Evolutionary conservation across 345 rosid genomes (phyloP), one percentile per base, ranked within the genome.

Genomic region (Melastoma malabathricum): DNA sequence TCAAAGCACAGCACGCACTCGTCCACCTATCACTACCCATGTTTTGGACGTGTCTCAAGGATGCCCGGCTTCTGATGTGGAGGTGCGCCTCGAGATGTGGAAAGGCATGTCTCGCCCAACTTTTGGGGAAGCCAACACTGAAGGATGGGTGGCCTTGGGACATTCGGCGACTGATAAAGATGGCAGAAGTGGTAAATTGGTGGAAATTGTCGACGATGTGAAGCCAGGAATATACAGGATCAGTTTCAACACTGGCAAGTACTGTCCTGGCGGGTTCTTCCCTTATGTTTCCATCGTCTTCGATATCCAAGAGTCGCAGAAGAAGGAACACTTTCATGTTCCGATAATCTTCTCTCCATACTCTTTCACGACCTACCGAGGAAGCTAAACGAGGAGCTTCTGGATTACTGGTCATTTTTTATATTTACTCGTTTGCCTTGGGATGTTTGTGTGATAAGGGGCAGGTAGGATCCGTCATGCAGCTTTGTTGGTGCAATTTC

Each of bases 1-100:
- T 59, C 72, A 74, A 71, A 39, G 60, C 59, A 61, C 69, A 51
- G 57, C 63, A 57, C 76, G 86, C 65, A 71, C 69, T 15, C 83
- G 93, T 22, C 95, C 88, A 16, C 98, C 96, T 13, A 82, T 92
- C 62, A 84, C 96, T 6, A 82, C 96, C 29, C 98, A 92, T 70
- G 84, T 92, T 20, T 75, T 92, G 61, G 96, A 92, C 68, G 86
- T 84, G 63, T 79, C 96, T 23, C 71, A 65, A 48, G 98, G 96
- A 27, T 58, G 71, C 59, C 96, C 96, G 13, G 98, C 86, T 56
- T 72, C 73, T 46, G 98, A 84, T 20, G 55, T 87, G 63, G 93
- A 87, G 61, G 79, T 92, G 25, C 51, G 45, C 39, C 57, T 92
- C 62, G 95, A 92, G 55, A 74, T 75, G 62, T 87, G 96, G 96